Evolutionary conservation across 345 rosid genomes (phyloP).

Genomic region (Hibiscus mutabilis): DNA sequence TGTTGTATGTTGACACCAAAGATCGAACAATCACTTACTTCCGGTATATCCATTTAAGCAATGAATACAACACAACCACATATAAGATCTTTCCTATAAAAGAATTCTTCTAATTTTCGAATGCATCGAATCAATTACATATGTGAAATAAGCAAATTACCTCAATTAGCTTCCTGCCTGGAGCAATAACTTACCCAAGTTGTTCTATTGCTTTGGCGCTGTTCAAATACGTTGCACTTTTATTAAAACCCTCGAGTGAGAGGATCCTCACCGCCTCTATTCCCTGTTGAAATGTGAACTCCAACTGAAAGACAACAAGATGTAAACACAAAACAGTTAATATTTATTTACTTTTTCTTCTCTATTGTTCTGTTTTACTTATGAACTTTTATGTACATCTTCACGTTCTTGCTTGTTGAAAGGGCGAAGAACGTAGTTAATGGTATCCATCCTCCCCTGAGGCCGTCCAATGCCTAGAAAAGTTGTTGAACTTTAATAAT

Average conservation of each 20-base stretch:
- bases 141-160: background rate
- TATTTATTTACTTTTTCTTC: background rate
- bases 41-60: background rate
- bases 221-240: conserved; percentile 84
- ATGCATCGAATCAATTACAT: background rate
- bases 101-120: background rate
- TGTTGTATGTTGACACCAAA: no score
- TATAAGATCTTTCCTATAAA: background rate
- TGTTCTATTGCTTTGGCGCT: conserved; percentile 56
- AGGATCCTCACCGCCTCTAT: conserved; percentile 65
- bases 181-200: conserved; percentile 21
- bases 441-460: conserved; percentile 87
- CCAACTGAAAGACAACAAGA: conserved; percentile 46
- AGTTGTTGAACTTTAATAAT: conserved; percentile 4
- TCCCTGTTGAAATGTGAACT: conserved; percentile 59
- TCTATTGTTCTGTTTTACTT: background rate
- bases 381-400: conserved; percentile 45
- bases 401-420: conserved; percentile 67
- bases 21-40: no score
- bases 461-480: conserved; percentile 87
- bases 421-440: conserved; percentile 60
- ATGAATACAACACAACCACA: background rate
- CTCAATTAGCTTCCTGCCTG: background rate
- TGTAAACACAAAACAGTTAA: background rate
- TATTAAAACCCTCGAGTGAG: conserved; percentile 61